Percentiles rank a stretch among this genome's conserved stretches.
Conservation (phyloP, 768 basidiomycete species). For the Lactifluus piperatus region DNA sequence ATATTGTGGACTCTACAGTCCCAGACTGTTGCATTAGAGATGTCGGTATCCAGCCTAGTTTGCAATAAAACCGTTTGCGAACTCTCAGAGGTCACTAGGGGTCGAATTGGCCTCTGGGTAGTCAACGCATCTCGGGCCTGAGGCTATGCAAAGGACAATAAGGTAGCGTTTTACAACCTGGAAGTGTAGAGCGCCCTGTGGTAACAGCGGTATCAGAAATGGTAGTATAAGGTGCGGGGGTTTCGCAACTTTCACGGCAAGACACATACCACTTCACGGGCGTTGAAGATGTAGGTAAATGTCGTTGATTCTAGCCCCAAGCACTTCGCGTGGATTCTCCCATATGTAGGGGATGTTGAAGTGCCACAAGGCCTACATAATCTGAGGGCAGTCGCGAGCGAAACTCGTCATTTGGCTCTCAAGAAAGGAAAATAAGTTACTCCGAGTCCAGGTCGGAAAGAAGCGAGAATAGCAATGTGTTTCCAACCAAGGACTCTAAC, state of each 20-base stretch:
- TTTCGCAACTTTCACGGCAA: not conserved
- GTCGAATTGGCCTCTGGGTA: not conserved
- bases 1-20: no score
- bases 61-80: not conserved
- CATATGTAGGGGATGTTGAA: not conserved
- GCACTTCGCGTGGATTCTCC: not conserved
- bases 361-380: not conserved
- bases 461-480: not conserved
- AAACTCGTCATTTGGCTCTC: not conserved
- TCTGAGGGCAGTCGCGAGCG: not conserved
- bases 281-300: not conserved
- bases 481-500: no score
- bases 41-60: not conserved
- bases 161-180: not conserved
- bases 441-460: not conserved
- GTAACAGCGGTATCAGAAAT: not conserved
- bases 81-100: not conserved
- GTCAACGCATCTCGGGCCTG: not conserved
- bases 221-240: not conserved
- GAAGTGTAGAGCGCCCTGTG: not conserved
- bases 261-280: not conserved
- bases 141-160: not conserved
- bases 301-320: not conserved
- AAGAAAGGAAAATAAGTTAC: not conserved
- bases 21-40: not conserved